A percentile compares a stretch with the other conserved stretches of the same genome.
Conservation (phyloP, 2,329 filamentous ascomycete species). For the Myriosclerotinia curreyana region DNA sequence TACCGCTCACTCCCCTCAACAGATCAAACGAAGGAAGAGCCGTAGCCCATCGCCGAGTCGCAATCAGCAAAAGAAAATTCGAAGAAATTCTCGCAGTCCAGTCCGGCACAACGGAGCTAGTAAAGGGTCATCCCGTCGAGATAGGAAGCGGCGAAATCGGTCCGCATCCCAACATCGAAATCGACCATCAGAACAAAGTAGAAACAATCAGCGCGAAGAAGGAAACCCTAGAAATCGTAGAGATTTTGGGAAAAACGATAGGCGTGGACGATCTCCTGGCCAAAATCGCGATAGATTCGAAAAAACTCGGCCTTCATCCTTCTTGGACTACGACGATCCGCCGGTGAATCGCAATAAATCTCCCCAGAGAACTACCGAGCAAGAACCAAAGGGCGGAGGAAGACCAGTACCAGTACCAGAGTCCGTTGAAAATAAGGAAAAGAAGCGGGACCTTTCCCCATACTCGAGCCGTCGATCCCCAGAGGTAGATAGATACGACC, state of each 20-base stretch:
- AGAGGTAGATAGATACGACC: constrained; percentile 36
- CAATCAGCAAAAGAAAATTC: constrained; percentile 39
- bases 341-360: constrained; percentile 28
- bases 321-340: constrained; percentile 24
- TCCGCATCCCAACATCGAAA: constrained; percentile 35
- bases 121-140: constrained; percentile 29
- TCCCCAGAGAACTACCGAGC: constrained; percentile 23
- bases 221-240: constrained; percentile 32
- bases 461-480: constrained; percentile 30
- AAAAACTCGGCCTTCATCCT: constrained; percentile 24
- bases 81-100: constrained; percentile 37
- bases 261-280: constrained; percentile 36
- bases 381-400: constrained; percentile 28
- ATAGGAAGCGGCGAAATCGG: constrained; percentile 33
- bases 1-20: constrained; percentile 37
- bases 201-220: constrained; percentile 27
- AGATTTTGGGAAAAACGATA: constrained; percentile 33
- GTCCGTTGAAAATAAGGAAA: constrained; percentile 28
- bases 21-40: constrained; percentile 39
- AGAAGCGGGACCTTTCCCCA: constrained; percentile 31
- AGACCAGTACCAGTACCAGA: constrained; percentile 31
- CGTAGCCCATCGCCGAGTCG: constrained; percentile 38
- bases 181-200: constrained; percentile 33
- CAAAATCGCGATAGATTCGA: constrained; percentile 32
- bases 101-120: constrained; percentile 31